Evolutionary conservation across 2,329 filamentous ascomycete species (phyloP).

Genomic region (Hirsutella thompsonii): DNA sequence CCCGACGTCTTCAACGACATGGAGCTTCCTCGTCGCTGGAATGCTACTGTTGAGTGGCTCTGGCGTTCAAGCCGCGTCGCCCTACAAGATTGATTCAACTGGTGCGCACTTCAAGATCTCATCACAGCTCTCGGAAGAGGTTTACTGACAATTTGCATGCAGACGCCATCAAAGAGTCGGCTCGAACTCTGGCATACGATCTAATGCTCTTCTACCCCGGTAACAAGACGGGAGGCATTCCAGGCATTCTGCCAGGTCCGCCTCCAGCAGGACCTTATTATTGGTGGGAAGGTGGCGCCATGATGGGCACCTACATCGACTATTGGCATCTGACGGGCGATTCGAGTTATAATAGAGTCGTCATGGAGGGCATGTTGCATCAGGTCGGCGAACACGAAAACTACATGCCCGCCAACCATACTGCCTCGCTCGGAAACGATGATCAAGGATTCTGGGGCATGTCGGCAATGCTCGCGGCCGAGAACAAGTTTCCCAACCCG

Average conservation of each 20-base stretch:
- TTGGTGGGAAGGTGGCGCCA: slow-evolving; percentile 61
- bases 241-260: slow-evolving; percentile 44
- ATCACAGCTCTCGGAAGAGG: background rate
- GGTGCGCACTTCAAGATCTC: slow-evolving; percentile 8
- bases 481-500: slow-evolving; percentile 49
- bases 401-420: slow-evolving; percentile 49
- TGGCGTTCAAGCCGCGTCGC: slow-evolving; percentile 9
- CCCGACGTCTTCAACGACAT: background rate
- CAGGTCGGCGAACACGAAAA: slow-evolving; percentile 44
- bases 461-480: slow-evolving; percentile 53
- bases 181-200: slow-evolving; percentile 35
- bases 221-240: slow-evolving; percentile 35
- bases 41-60: slow-evolving; percentile 3
- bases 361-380: slow-evolving; percentile 42
- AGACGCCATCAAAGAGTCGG: slow-evolving; percentile 33
- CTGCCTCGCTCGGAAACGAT: slow-evolving; percentile 50
- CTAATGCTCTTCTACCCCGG: slow-evolving; percentile 38
- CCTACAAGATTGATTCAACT: slow-evolving; percentile 17
- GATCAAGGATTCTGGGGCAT: slow-evolving; percentile 62
- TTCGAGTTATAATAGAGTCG: slow-evolving; percentile 44
- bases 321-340: slow-evolving; percentile 60
- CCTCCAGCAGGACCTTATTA: slow-evolving; percentile 43
- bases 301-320: slow-evolving; percentile 57
- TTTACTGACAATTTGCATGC: background rate
- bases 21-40: slow-evolving; percentile 2